A percentile compares a stretch with the other conserved stretches of the same genome.
These are phyloP conservation scores for Dichotomocladium elegans DNA, from an alignment of 371 early-diverging fungal genomes.

Conservation along the genomic window DNA sequence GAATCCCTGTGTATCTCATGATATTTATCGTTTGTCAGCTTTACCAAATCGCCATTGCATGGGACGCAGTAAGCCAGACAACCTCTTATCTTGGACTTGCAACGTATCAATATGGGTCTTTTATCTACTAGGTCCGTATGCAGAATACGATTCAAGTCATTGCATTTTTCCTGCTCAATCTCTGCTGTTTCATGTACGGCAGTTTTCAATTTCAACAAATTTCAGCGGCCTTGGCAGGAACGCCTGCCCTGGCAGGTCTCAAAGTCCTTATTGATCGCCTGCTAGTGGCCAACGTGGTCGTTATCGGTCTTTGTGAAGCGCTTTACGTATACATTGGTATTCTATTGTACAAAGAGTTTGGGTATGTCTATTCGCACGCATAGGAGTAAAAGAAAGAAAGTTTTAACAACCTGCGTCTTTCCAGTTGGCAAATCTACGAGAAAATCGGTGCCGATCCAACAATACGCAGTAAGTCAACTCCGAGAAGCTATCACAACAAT, in stretches of 20 bases:
- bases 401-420: background rate
- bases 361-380: conserved; percentile 35
- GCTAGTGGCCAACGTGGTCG: conserved; percentile 37
- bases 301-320: conserved; percentile 42
- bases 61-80: conserved; percentile 84
- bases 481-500: no score
- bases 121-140: conserved; percentile 55
- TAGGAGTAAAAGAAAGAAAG: background rate
- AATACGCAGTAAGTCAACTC: conserved; percentile 67
- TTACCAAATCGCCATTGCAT: conserved; percentile 65
- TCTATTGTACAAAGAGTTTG: conserved; percentile 80
- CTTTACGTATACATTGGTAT: conserved; percentile 38
- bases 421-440: conserved; percentile 84
- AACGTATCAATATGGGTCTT: background rate
- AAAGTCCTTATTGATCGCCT: conserved; percentile 23
- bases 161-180: conserved; percentile 76
- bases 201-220: conserved; percentile 66
- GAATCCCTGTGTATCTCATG: conserved; percentile 72
- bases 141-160: conserved; percentile 89
- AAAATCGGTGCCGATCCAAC: conserved; percentile 87
- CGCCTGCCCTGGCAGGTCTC: conserved; percentile 2
- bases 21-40: conserved; percentile 76
- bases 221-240: conserved; percentile 24
- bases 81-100: no score
- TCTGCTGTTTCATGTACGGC: conserved; percentile 74